Base-by-base conservation (phyloP, 2,329 filamentous ascomycete species). In the Catunica adiposa region DNA sequence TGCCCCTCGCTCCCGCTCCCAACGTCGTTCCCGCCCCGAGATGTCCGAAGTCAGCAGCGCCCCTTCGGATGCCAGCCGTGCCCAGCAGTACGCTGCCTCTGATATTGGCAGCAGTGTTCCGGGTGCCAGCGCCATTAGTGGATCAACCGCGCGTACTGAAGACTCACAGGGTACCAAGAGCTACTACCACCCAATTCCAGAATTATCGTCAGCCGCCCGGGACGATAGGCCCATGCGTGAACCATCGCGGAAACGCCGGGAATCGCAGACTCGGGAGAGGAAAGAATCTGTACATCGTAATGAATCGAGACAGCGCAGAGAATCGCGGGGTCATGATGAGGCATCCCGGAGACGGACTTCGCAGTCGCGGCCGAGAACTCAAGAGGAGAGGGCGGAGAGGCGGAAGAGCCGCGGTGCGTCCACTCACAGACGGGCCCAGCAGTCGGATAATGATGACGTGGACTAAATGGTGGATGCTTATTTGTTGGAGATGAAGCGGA, bases 111-210 rank as follows among this genome's bases (percentile, higher is more conserved):
- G 40, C 53, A 56, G 54, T 40, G 34, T 22, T 29, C 44, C 54
- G 23, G 40, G 51, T 17, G 46, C 51, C 42, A 57, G 51, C 46
- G 53, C 51, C 20, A 57, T 57, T 26, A 61, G 61, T 53, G 59
- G 59, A 46, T 44, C 52, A 3, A 63, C 65, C 2, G 51, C 51
- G 1, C 51, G 44, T 17, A 55, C 56, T 2, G 66, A 66, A 47
- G 73, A 72, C 63, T 76, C 79, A 1, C 61, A 74, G 7, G 77
- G 77, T 29, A 79, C 75, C 61, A 79, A 79, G 70, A 72, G 75
- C 38, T 79, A 80, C 62, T 70, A 69, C 60, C 75, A 79, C 61
- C 66, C 73, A 38, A 75, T 78, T 64, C 77, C 77, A 1, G 76
- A 77, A 60, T 63, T 77, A 61, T 69, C 59, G 61, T 66, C 54